Conservation (phyloP, 2,329 filamentous ascomycete species). For the Pyrenochaeta sp. region DNA sequence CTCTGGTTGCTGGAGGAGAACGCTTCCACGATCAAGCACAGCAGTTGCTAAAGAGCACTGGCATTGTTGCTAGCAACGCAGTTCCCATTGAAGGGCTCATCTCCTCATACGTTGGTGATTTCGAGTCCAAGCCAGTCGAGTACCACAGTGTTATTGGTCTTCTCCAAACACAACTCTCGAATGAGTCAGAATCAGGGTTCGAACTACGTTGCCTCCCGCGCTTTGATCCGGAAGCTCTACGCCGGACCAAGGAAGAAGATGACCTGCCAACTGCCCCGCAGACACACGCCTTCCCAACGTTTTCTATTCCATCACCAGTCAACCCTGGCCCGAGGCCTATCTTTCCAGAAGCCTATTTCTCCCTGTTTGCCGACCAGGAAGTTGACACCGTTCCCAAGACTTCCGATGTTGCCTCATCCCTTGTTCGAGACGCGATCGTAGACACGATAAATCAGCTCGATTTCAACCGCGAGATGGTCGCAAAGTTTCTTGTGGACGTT, state of each 20-base stretch:
- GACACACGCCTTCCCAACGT: slow-evolving; percentile 80
- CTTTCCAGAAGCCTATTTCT: slow-evolving; percentile 94
- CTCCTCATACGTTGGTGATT: slow-evolving; percentile 78
- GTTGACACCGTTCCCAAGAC: slow-evolving; percentile 86
- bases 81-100: slow-evolving; percentile 86
- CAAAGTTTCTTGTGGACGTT: slow-evolving; percentile 89
- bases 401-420: slow-evolving; percentile 77
- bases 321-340: slow-evolving; percentile 77
- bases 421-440: slow-evolving; percentile 84
- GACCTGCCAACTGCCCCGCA: slow-evolving; percentile 57
- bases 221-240: slow-evolving; percentile 55
- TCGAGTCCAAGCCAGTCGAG: slow-evolving; percentile 67
- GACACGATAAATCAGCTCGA: slow-evolving; percentile 95
- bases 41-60: slow-evolving; percentile 89
- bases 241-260: slow-evolving; percentile 62
- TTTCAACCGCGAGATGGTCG: slow-evolving; percentile 87
- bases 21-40: slow-evolving; percentile 71
- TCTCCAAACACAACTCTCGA: slow-evolving; percentile 84
- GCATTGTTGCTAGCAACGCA: slow-evolving; percentile 89
- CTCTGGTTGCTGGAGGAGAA: slow-evolving; percentile 59
- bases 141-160: slow-evolving; percentile 79
- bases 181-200: slow-evolving; percentile 79
- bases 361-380: slow-evolving; percentile 87
- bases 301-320: slow-evolving; percentile 79
- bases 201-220: slow-evolving; percentile 71